Conservation (phyloP, 1,139 yeast genomes). For the Magnusiomyces suaveolens region DNA sequence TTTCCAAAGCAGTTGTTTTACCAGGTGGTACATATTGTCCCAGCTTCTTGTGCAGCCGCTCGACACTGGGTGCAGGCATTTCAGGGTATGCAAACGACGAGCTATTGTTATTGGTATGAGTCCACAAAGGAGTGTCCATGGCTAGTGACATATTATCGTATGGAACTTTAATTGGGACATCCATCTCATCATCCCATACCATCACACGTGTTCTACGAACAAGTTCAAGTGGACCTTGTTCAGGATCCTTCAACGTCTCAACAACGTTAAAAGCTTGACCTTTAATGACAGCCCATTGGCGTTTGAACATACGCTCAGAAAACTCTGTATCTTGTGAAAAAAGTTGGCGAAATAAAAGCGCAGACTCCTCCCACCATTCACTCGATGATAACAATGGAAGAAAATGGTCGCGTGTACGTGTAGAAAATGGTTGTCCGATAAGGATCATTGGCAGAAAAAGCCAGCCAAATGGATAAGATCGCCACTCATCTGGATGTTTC, state of each 20-base stretch:
- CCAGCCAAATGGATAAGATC: slow-evolving; percentile 78
- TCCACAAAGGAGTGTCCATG: slow-evolving; percentile 28
- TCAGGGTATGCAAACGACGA: slow-evolving; percentile 1
- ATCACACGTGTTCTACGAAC: slow-evolving; percentile 49
- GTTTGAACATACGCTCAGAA: slow-evolving; percentile 55
- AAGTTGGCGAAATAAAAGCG: slow-evolving; percentile 39
- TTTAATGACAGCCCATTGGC: slow-evolving; percentile 61
- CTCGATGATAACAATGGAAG: slow-evolving; percentile 50
- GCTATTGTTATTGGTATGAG: neutral
- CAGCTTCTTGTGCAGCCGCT: neutral
- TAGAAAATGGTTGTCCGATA: slow-evolving; percentile 61
- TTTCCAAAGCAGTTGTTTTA: neutral
- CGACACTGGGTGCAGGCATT: slow-evolving; percentile 1
- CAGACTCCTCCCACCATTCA: slow-evolving; percentile 63
- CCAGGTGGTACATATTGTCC: neutral
- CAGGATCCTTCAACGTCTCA: slow-evolving; percentile 47
- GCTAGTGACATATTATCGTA: slow-evolving; percentile 26
- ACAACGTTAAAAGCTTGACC: slow-evolving; percentile 76
- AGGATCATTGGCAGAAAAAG: slow-evolving; percentile 53
- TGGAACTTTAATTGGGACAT: slow-evolving; percentile 42
- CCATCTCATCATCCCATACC: slow-evolving; percentile 55
- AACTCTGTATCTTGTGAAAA: slow-evolving; percentile 53
- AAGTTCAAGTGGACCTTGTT: slow-evolving; percentile 61
- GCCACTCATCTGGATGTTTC: slow-evolving; percentile 79
- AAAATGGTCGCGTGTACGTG: slow-evolving; percentile 47